Evolutionary conservation across 768 basidiomycete species (phyloP).

Genomic region (Russula earlei): DNA sequence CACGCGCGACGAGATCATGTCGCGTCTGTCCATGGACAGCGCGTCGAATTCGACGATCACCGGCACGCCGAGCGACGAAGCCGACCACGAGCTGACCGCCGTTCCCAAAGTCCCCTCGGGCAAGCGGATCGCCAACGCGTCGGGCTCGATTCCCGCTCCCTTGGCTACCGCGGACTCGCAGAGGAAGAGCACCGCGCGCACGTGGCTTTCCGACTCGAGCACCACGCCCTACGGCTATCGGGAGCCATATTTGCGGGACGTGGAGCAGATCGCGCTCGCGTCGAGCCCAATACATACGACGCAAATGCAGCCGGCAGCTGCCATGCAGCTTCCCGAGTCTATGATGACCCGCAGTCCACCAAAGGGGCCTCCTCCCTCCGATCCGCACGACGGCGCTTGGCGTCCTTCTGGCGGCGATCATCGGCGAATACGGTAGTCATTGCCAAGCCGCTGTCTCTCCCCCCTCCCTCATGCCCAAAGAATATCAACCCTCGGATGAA

Average conservation of each 20-base stretch:
- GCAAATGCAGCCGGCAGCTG: slow-evolving; percentile 18
- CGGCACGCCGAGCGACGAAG: slow-evolving; percentile 17
- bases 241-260: background rate
- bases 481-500: background rate
- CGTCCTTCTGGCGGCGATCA: slow-evolving; percentile 2
- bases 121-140: background rate
- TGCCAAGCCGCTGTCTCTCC: background rate
- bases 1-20: slow-evolving; percentile 19
- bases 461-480: background rate
- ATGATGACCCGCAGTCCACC: slow-evolving; percentile 11
- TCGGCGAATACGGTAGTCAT: slow-evolving; percentile 2
- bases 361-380: background rate
- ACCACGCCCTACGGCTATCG: background rate
- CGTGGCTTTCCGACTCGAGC: background rate
- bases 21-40: slow-evolving; percentile 19
- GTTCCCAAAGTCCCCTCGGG: slow-evolving; percentile 13
- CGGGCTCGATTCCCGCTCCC: background rate
- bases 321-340: slow-evolving; percentile 15
- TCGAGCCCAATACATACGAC: slow-evolving; percentile 17
- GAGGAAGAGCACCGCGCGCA: background rate
- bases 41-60: slow-evolving; percentile 15
- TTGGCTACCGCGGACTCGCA: background rate
- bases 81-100: slow-evolving; percentile 14
- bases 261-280: slow-evolving; percentile 16
- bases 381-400: background rate